Evolutionary conservation across 148 eudicot species (phyloP), one percentile per base, ranked within the genome.

Genomic region (Salicornia ramosissima): DNA sequence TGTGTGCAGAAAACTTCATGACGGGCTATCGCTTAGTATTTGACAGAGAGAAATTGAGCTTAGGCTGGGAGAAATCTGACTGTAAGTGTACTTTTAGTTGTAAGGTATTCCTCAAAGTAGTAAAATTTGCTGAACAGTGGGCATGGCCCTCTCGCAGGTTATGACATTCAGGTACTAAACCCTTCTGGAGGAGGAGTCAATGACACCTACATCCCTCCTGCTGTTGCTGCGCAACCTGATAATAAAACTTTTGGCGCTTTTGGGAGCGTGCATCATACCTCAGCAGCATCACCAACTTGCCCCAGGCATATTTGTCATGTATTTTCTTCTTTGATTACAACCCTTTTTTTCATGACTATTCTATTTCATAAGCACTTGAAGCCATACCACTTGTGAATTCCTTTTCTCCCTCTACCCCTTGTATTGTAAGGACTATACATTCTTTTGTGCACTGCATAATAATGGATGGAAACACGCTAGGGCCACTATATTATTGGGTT

Each of bases 1-100:
- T 74, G 75, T 62, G 0, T 75, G 67, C 97, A 92, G 97, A 92
- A 61, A 92, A 92, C 68, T 92, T 92, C 64, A 89, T 92, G 97
- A 89, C 89, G 71, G 92, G 96, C 36, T 89, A 92, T 78, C 88
- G 84, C 28, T 70, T 89, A 26, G 96, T 92, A 52, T 92, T 92
- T 64, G 91, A 91, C 82, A 75, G 92, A 74, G 96, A 91, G 76
- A 82, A 86, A 66, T 83, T 83, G n/a, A 70, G 80, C 26, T 81
- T 91, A 56, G 96, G 97, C 36, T 92, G 97, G 97, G 83, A 87
- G 83, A 84, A 77, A 62, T 89, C 87, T 13, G 76, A 86, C 65
- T 92, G 93, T 87, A 54, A 83, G 89, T 77, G 33, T 22, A 67
- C 24, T 21, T 26, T 57, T 54, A n/a, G 49, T 4, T 60, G 42